Conservation (phyloP, 371 early-diverging fungal species). For the Mortierella sp. region DNA sequence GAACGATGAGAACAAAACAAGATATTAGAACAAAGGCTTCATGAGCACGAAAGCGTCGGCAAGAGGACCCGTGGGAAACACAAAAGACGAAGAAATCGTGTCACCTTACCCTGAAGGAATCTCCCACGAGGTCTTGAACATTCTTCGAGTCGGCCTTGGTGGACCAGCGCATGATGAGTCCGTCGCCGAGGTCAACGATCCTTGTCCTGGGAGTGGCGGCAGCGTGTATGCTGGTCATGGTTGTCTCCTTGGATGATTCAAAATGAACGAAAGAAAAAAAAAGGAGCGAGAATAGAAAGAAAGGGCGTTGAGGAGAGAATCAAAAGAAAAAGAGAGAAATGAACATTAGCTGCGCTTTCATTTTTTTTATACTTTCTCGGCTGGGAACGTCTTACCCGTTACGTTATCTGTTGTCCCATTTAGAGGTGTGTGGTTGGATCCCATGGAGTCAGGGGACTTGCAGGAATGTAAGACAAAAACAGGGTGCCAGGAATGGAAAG, state of each 20-base stretch:
- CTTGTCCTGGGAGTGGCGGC: neutral
- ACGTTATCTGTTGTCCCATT: neutral
- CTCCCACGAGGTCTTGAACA: slow-evolving; percentile 3
- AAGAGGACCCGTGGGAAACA: neutral
- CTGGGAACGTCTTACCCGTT: neutral
- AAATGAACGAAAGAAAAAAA: neutral
- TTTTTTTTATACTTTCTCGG: neutral
- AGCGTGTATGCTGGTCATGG: slow-evolving; percentile 4
- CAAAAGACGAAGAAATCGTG: neutral
- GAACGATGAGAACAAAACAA: neutral
- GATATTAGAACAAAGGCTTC: neutral
- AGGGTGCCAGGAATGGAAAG: neutral
- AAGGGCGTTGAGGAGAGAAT: neutral
- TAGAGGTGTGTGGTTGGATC: neutral
- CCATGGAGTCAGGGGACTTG: neutral
- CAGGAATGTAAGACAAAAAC: neutral
- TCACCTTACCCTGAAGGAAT: slow-evolving; percentile 16
- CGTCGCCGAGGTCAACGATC: slow-evolving; percentile 16
- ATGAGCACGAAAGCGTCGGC: neutral
- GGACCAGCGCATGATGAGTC: slow-evolving; percentile 37
- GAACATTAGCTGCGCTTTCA: neutral
- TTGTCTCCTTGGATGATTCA: neutral
- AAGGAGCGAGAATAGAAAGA: neutral
- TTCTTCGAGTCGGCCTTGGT: slow-evolving; percentile 15
- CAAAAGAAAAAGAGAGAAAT: neutral